Percentiles rank a stretch among this genome's conserved stretches.
These are phyloP conservation scores for Elsinoe perseae DNA, from an alignment of 2,329 filamentous ascomycete species.

Conservation along the genomic window DNA sequence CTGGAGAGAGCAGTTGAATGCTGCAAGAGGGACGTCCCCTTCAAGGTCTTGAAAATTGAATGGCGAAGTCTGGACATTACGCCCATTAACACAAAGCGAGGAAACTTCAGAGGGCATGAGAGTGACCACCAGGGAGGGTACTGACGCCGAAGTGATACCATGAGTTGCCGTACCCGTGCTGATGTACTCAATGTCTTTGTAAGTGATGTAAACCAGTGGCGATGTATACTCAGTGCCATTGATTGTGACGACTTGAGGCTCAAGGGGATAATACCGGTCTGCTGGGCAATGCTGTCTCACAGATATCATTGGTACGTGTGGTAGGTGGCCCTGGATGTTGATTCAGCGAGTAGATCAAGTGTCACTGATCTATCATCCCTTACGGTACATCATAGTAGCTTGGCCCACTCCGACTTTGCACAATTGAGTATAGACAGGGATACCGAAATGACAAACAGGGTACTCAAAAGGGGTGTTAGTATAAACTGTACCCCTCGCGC, in stretches of 20 bases:
- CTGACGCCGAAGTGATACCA: neutral
- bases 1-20: neutral
- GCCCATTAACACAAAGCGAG: neutral
- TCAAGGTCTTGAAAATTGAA: neutral
- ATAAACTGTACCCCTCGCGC: neutral
- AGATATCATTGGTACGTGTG: neutral
- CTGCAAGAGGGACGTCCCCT: neutral
- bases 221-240: neutral
- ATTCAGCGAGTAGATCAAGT: neutral
- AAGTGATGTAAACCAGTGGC: neutral
- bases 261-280: neutral
- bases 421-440: neutral
- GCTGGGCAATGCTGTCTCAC: neutral
- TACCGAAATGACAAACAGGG: neutral
- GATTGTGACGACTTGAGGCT: neutral
- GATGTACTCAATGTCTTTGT: neutral
- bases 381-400: constrained; percentile 1
- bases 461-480: neutral
- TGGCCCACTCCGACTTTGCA: neutral
- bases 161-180: neutral
- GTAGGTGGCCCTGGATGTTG: neutral
- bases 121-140: neutral
- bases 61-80: neutral
- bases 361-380: neutral
- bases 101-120: neutral